Conservation (phyloP, 768 basidiomycete genomes). For the Pisolithus microcarpus region DNA sequence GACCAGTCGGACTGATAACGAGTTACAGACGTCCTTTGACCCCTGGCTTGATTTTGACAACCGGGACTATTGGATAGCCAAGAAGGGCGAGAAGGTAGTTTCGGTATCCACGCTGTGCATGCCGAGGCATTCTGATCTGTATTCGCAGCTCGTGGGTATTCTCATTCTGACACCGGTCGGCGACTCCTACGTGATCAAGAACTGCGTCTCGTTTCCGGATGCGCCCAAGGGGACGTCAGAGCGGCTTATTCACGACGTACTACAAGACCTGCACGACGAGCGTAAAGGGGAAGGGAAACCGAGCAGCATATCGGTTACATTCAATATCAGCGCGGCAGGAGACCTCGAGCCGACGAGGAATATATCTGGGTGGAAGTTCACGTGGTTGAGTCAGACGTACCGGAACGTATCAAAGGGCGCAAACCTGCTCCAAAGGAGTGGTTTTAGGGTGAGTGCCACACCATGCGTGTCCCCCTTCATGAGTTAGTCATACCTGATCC, state of each 20-base stretch:
- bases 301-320: constrained; percentile 32
- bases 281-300: neutral
- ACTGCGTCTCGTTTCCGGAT: constrained; percentile 45
- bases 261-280: constrained; percentile 36
- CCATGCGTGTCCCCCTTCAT: no score
- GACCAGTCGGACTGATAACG: neutral
- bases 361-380: constrained; percentile 41
- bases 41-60: constrained; percentile 53
- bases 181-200: constrained; percentile 48
- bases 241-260: constrained; percentile 40
- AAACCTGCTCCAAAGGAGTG: constrained; percentile 35
- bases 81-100: constrained; percentile 19
- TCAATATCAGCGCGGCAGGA: constrained; percentile 42
- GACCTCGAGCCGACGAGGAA: constrained; percentile 36
- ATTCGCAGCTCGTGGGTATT: constrained; percentile 35
- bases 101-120: neutral
- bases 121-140: neutral
- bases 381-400: constrained; percentile 38
- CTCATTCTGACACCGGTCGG: constrained; percentile 46
- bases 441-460: constrained; percentile 35
- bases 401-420: constrained; percentile 32
- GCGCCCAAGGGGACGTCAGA: constrained; percentile 52
- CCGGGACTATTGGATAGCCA: constrained; percentile 51
- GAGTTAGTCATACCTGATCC: no score
- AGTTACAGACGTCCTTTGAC: constrained; percentile 33